A percentile compares a stretch with the other conserved stretches of the same genome.
Evolutionary conservation across 176 grass and related monocot genomes (phyloP).

Genomic region (Hsuehochloa calcarea): DNA sequence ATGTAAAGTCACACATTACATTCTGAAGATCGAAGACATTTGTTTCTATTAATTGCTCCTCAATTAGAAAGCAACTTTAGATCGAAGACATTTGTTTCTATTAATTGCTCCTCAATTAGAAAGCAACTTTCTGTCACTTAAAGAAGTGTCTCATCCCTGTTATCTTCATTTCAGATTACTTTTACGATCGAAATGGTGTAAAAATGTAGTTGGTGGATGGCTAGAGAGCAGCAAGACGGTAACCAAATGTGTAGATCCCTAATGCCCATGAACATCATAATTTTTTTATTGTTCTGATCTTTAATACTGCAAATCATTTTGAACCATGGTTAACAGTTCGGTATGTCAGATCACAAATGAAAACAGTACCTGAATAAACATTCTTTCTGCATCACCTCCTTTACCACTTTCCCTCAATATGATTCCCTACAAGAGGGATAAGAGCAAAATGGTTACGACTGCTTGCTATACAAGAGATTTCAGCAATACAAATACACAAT

Average conservation of each 20-base stretch:
- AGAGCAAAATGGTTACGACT: conserved; percentile 14
- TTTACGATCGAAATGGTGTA: background rate
- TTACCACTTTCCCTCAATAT: conserved; percentile 93
- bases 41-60: background rate
- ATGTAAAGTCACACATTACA: conserved; percentile 24
- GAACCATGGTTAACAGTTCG: background rate
- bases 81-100: background rate
- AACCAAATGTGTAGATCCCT: background rate
- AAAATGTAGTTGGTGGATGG: background rate
- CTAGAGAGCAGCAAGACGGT: background rate
- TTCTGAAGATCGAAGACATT: background rate
- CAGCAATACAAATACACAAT: background rate
- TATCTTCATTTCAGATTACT: conserved; percentile 10
- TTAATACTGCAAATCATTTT: background rate
- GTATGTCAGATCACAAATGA: background rate
- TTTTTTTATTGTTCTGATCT: background rate
- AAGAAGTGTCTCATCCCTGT: background rate
- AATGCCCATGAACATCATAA: background rate
- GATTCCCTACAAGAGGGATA: conserved; percentile 59
- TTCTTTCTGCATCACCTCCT: conserved; percentile 84
- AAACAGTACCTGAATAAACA: conserved; percentile 88
- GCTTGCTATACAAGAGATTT: background rate
- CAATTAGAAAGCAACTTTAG: background rate
- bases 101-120: background rate
- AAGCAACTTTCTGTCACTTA: background rate